A percentile compares a stretch with the other conserved stretches of the same genome.
Conservation (phyloP, 345 rosid genomes). For the Bruguiera sexangula region DNA sequence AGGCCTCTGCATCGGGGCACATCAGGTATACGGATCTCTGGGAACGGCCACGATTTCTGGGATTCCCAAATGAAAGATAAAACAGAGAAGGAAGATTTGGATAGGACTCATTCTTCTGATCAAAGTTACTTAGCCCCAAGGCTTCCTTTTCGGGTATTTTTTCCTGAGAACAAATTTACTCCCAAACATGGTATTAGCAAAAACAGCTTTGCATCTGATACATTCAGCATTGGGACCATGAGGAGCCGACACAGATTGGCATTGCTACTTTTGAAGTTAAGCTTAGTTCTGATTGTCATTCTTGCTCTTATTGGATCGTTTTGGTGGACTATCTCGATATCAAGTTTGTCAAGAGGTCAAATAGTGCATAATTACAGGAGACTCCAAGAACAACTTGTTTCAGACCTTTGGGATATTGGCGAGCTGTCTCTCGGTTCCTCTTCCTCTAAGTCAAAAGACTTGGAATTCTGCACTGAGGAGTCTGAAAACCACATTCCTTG, state of each 20-base stretch:
- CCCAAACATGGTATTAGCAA: slow-evolving; percentile 53
- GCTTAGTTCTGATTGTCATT: slow-evolving; percentile 67
- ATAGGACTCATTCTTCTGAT: slow-evolving; percentile 52
- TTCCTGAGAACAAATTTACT: slow-evolving; percentile 47
- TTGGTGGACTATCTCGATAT: slow-evolving; percentile 89
- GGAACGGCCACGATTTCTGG: slow-evolving; percentile 52
- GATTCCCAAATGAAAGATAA: slow-evolving; percentile 81
- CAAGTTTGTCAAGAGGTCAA: slow-evolving; percentile 66
- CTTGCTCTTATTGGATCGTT: slow-evolving; percentile 74
- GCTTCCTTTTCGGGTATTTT: slow-evolving; percentile 56
- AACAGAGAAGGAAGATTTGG: slow-evolving; percentile 60
- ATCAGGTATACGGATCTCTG: slow-evolving; percentile 58
- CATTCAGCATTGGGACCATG: slow-evolving; percentile 40
- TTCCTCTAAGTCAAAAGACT: slow-evolving; percentile 64
- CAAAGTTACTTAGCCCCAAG: slow-evolving; percentile 42
- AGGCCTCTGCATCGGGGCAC: slow-evolving; percentile 77
- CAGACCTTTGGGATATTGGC: slow-evolving; percentile 87
- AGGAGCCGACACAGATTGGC: slow-evolving; percentile 62
- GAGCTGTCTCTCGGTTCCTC: slow-evolving; percentile 78
- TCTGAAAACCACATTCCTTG: slow-evolving; percentile 82
- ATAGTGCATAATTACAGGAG: slow-evolving; percentile 72
- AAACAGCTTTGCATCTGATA: slow-evolving; percentile 59
- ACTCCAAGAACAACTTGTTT: slow-evolving; percentile 82
- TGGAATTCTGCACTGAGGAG: slow-evolving; percentile 68
- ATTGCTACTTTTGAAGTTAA: slow-evolving; percentile 57